These are phyloP conservation scores for Microdochium nivale DNA, from an alignment of 2,329 filamentous ascomycete genomes.

Conservation along the genomic window DNA sequence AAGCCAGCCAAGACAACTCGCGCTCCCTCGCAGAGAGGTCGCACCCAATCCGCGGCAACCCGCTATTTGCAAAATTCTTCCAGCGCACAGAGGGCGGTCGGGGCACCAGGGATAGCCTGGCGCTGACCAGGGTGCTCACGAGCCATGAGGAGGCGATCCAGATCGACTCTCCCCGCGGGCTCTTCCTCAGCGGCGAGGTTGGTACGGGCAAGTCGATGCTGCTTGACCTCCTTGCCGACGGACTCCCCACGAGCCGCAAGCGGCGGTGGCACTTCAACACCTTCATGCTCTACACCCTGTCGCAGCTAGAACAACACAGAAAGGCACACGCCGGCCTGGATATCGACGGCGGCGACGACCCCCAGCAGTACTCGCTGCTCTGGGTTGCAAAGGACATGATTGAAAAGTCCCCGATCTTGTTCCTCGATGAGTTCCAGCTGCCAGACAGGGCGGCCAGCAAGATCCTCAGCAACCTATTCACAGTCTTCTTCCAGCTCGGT, in stretches of 20 bases:
- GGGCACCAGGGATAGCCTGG: conserved; percentile 48
- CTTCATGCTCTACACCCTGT: conserved; percentile 73
- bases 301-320: conserved; percentile 60
- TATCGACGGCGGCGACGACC: conserved; percentile 8
- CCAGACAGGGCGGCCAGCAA: conserved; percentile 72
- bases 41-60: conserved; percentile 50
- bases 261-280: conserved; percentile 76
- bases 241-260: conserved; percentile 65
- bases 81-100: conserved; percentile 31
- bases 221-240: conserved; percentile 73
- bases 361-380: conserved; percentile 57
- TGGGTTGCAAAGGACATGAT: conserved; percentile 70
- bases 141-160: conserved; percentile 63
- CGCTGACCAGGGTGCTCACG: conserved; percentile 60
- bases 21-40: conserved; percentile 36
- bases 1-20: conserved; percentile 20
- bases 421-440: conserved; percentile 77
- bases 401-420: conserved; percentile 65
- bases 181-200: conserved; percentile 74
- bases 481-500: conserved; percentile 72
- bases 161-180: conserved; percentile 62
- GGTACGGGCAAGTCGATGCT: conserved; percentile 81
- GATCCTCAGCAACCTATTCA: conserved; percentile 71
- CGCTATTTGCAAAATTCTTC: conserved; percentile 52
- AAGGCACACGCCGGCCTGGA: conserved; percentile 15